These are phyloP conservation scores for Prunus yedoensis DNA, from an alignment of 331 rosid genomes.

Conservation along the genomic window DNA sequence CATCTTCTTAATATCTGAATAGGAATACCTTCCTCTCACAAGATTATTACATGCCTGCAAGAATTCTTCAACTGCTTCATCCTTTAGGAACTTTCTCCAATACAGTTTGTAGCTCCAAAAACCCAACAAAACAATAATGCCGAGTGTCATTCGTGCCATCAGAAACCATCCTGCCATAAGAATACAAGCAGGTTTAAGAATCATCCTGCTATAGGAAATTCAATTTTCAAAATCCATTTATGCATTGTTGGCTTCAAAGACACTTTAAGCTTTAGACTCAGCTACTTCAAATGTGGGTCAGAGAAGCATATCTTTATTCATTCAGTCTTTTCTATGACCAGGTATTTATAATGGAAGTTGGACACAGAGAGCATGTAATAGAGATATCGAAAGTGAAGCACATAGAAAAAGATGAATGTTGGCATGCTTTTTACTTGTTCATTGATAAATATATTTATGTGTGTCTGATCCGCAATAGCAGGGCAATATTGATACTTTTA, in stretches of 20 bases:
- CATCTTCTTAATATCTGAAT: conserved; percentile 3
- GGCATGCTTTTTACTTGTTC: too few species aligned
- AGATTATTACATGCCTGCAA: neutral
- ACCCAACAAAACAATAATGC: neutral
- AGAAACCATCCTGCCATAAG: conserved; percentile 4
- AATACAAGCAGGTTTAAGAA: neutral
- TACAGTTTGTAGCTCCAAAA: conserved; percentile 11
- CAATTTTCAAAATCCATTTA: neutral
- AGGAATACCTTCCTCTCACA: neutral
- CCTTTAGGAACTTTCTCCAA: conserved; percentile 1
- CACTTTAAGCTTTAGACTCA: too few species aligned
- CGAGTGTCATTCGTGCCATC: conserved; percentile 7
- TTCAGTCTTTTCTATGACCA: too few species aligned
- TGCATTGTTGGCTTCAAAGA: too few species aligned
- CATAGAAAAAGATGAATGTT: too few species aligned
- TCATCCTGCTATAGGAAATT: neutral
- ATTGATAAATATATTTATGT: too few species aligned
- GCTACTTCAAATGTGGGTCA: too few species aligned
- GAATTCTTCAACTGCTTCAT: neutral
- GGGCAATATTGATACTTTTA: neutral
- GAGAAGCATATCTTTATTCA: too few species aligned
- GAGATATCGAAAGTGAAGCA: too few species aligned
- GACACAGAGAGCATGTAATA: too few species aligned
- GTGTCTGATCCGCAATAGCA: too few species aligned
- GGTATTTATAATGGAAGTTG: too few species aligned